Evolutionary conservation across 768 basidiomycete genomes (phyloP).

Genomic region (Sarcomyxa edulis): DNA sequence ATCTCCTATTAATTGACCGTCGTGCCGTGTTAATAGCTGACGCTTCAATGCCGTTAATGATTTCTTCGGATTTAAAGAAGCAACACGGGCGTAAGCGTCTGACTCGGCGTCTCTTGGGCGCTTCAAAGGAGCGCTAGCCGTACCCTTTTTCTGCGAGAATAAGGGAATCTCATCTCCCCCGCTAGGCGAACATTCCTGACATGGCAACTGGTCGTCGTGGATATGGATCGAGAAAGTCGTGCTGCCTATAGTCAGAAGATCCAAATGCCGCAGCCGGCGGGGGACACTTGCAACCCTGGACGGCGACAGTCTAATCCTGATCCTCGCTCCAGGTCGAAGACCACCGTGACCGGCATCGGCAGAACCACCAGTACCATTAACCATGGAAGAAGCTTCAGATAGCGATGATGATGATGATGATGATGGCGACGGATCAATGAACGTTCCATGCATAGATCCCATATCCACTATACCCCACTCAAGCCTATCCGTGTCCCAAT

Average conservation of each 20-base stretch:
- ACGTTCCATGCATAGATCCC: constrained; percentile 85
- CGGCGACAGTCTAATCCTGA: constrained; percentile 54
- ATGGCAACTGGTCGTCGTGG: constrained; percentile 57
- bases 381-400: too few relatives aligned
- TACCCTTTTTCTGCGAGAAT: constrained; percentile 32
- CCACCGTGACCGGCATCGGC: constrained; percentile 16
- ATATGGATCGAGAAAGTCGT: constrained; percentile 70
- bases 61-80: constrained; percentile 49
- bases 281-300: constrained; percentile 67
- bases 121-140: constrained; percentile 18
- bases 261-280: constrained; percentile 54
- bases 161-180: constrained; percentile 55
- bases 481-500: constrained; percentile 52
- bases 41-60: constrained; percentile 64
- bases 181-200: constrained; percentile 52
- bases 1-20: too few relatives aligned
- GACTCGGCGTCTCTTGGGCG: constrained; percentile 20
- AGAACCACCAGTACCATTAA: constrained; percentile 6
- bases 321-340: too few relatives aligned
- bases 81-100: constrained; percentile 18
- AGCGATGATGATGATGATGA: too few relatives aligned
- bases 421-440: constrained; percentile 40
- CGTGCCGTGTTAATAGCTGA: constrained; percentile 52
- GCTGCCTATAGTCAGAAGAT: constrained; percentile 60
- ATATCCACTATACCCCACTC: constrained; percentile 80